phyloP scores from a whole-genome alignment of 768 basidiomycete genomes.

The Podaxis sp. region DNA sequence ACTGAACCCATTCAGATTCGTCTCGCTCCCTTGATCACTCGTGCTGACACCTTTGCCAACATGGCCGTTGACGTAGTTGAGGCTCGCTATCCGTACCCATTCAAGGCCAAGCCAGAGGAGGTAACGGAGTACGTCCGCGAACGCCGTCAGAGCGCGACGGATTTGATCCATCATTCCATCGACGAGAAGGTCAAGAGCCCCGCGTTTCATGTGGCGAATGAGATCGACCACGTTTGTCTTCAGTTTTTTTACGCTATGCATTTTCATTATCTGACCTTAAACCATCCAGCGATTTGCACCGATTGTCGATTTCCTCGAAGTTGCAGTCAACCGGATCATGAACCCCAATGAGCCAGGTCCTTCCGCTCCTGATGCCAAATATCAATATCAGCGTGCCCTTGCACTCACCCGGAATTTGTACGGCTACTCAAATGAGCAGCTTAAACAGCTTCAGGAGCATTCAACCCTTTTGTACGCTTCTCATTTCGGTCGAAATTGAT shows the following conservation, averaged over 20 bases:
- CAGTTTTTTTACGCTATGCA: constrained; percentile 14
- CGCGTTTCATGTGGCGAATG: constrained; percentile 56
- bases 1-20: constrained; percentile 63
- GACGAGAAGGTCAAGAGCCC: constrained; percentile 64
- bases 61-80: constrained; percentile 72
- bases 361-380: constrained; percentile 52
- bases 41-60: constrained; percentile 66
- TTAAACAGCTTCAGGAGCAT: constrained; percentile 66
- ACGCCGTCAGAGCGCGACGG: constrained; percentile 48
- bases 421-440: constrained; percentile 64
- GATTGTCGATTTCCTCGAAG: constrained; percentile 67
- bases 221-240: constrained; percentile 64
- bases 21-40: constrained; percentile 60
- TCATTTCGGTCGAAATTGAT: neutral
- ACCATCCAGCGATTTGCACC: constrained; percentile 59
- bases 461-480: constrained; percentile 55
- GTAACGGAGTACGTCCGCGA: constrained; percentile 57
- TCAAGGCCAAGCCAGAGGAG: constrained; percentile 70
- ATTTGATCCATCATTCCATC: constrained; percentile 32
- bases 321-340: constrained; percentile 45
- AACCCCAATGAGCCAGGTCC: constrained; percentile 39
- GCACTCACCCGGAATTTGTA: constrained; percentile 61
- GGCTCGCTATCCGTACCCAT: constrained; percentile 70
- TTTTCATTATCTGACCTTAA: constrained; percentile 9
- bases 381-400: constrained; percentile 75